phyloP scores from a whole-genome alignment of 2,329 filamentous ascomycete species.

The Neofusicoccum ribis region DNA sequence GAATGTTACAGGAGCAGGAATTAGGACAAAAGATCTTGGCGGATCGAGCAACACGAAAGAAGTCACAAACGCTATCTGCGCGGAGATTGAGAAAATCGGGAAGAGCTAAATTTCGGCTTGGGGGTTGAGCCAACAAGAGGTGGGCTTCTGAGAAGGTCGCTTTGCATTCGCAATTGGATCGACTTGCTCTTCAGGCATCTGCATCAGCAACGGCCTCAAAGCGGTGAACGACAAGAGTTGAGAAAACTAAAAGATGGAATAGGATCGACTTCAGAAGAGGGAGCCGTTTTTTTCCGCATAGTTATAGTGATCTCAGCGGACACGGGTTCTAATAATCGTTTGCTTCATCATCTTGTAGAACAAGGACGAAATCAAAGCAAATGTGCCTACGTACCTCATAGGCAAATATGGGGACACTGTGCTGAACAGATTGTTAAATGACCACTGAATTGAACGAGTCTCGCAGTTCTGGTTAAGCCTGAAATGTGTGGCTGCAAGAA shows the following conservation, averaged over 20 bases:
- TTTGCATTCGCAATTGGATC: not conserved
- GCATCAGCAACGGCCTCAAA: not conserved
- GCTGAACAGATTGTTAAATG: too few relatives aligned
- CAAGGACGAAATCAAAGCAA: constrained; percentile 6
- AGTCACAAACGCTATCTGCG: constrained; percentile 59
- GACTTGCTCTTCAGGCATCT: not conserved
- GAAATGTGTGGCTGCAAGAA: too few relatives aligned
- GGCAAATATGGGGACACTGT: too few relatives aligned
- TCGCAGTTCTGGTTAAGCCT: too few relatives aligned
- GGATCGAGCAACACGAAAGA: constrained; percentile 58
- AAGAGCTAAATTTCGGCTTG: constrained; percentile 22
- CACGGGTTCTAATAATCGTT: not conserved
- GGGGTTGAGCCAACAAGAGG: not conserved
- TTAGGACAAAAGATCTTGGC: constrained; percentile 62
- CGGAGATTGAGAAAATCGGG: constrained; percentile 50
- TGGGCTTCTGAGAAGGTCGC: not conserved
- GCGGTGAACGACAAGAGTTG: not conserved
- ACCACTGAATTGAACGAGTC: too few relatives aligned
- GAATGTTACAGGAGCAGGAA: constrained; percentile 56
- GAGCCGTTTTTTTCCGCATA: not conserved
- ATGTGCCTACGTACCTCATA: not conserved
- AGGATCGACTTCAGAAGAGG: not conserved
- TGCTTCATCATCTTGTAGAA: constrained; percentile 10
- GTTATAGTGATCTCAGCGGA: not conserved
- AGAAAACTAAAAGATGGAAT: not conserved